phyloP scores from a whole-genome alignment of 2,329 filamentous ascomycete species.

The Cladophialophora immunda region DNA sequence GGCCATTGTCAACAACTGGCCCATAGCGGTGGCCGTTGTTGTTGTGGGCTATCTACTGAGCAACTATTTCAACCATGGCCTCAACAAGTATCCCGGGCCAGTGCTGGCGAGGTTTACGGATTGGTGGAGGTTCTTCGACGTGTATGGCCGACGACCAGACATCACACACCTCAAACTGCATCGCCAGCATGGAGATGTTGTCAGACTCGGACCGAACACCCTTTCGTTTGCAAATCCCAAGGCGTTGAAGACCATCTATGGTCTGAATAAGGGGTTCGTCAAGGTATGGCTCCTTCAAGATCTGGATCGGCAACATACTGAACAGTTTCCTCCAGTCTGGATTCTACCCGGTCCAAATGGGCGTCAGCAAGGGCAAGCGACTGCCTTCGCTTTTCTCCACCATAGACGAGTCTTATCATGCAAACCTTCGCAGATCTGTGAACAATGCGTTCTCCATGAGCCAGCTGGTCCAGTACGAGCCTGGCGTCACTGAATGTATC shows the following conservation, averaged over 20 bases:
- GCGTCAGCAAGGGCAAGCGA: slow-evolving; percentile 72
- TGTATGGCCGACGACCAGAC: slow-evolving; percentile 70
- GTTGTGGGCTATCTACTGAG: slow-evolving; percentile 32
- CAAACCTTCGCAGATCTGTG: slow-evolving; percentile 76
- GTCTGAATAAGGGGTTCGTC: slow-evolving; percentile 79
- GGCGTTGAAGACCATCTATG: slow-evolving; percentile 79
- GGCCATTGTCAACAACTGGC: slow-evolving; percentile 35
- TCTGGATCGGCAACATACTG: neutral
- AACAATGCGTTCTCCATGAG: slow-evolving; percentile 70
- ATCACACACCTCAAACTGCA: slow-evolving; percentile 74
- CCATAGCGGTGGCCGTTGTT: slow-evolving; percentile 29
- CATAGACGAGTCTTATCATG: slow-evolving; percentile 75
- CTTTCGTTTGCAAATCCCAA: slow-evolving; percentile 78
- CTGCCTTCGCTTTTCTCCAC: slow-evolving; percentile 80
- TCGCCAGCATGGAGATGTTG: slow-evolving; percentile 74
- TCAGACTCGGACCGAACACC: slow-evolving; percentile 76
- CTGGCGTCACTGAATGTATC: slow-evolving; percentile 78
- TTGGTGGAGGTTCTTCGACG: slow-evolving; percentile 78
- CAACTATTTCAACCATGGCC: slow-evolving; percentile 41
- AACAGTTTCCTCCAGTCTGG: slow-evolving; percentile 64
- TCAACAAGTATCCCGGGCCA: slow-evolving; percentile 70
- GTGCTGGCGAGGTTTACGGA: slow-evolving; percentile 73
- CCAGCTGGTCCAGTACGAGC: slow-evolving; percentile 59
- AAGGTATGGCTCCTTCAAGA: slow-evolving; percentile 65
- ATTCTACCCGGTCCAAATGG: slow-evolving; percentile 82